Evolutionary conservation across 179 eudicot genomes (phyloP).

Genomic region (Patellifolia procumbens): DNA sequence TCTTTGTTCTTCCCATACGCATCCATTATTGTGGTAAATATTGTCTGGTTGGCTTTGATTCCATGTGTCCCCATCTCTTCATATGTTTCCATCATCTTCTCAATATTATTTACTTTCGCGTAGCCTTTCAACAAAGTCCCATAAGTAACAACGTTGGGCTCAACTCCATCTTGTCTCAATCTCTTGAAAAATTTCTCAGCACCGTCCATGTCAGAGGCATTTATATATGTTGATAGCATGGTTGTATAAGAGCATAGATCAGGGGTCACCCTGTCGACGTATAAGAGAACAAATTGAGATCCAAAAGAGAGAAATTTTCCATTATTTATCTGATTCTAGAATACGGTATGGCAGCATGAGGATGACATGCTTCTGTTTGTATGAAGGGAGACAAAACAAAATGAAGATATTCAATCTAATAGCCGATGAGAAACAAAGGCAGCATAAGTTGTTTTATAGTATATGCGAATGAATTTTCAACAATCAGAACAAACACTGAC

Average conservation of each 20-base stretch:
- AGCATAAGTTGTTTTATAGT: neutral
- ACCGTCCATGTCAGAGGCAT: conserved; percentile 94
- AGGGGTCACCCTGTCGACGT: conserved; percentile 63
- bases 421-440: neutral
- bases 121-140: conserved; percentile 87
- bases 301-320: neutral
- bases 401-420: neutral
- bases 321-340: neutral
- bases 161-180: conserved; percentile 61
- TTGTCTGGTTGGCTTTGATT: conserved; percentile 70
- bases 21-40: conserved; percentile 90
- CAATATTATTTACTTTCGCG: conserved; percentile 60
- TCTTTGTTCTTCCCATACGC: conserved; percentile 80
- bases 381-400: neutral
- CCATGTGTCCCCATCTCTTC: conserved; percentile 63
- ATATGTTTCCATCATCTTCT: conserved; percentile 78
- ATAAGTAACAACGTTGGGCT: conserved; percentile 70
- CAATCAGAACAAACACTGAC: conserved; percentile 32
- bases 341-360: neutral
- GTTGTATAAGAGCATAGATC: conserved; percentile 93
- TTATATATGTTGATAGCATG: conserved; percentile 79
- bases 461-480: neutral
- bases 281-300: neutral
- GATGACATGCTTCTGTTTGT: neutral
- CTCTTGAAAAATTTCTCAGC: conserved; percentile 88